Evolutionary conservation across 2,329 filamentous ascomycete species (phyloP).

Genomic region (Talaromyces sp.): DNA sequence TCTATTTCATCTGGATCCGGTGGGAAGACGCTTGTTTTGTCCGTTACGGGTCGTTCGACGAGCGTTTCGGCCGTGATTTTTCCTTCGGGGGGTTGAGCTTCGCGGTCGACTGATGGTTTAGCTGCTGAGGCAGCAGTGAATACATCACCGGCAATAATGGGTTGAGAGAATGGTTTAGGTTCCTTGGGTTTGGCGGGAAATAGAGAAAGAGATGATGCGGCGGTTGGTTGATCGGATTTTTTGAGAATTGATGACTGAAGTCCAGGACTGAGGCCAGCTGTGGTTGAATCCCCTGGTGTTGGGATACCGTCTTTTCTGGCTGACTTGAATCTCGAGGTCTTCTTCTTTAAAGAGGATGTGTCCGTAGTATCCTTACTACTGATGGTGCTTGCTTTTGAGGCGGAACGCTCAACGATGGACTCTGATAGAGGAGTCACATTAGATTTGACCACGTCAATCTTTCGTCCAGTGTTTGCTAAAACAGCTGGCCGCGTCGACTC

Average conservation of each 20-base stretch:
- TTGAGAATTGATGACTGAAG: slow-evolving; percentile 6
- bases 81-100: slow-evolving; percentile 39
- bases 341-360: slow-evolving; percentile 32
- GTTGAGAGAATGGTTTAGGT: slow-evolving; percentile 40
- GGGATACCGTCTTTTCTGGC: slow-evolving; percentile 26
- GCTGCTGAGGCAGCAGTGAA: slow-evolving; percentile 2
- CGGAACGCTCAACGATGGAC: slow-evolving; percentile 43
- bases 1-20: slow-evolving; percentile 66
- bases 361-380: slow-evolving; percentile 19
- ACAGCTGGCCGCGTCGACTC: slow-evolving; percentile 23
- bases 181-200: slow-evolving; percentile 38
- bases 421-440: slow-evolving; percentile 39
- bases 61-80: slow-evolving; percentile 58
- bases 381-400: neutral
- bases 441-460: slow-evolving; percentile 27
- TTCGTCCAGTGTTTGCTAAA: slow-evolving; percentile 20
- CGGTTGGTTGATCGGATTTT: slow-evolving; percentile 22
- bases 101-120: slow-evolving; percentile 14
- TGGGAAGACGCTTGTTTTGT: slow-evolving; percentile 27
- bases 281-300: slow-evolving; percentile 16
- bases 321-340: slow-evolving; percentile 45
- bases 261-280: neutral
- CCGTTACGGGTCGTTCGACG: slow-evolving; percentile 46
- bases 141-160: slow-evolving; percentile 25
- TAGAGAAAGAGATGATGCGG: slow-evolving; percentile 29